These are phyloP conservation scores for Linnemannia elongata DNA, from an alignment of 192 early-diverging fungal genomes.

Conservation along the genomic window DNA sequence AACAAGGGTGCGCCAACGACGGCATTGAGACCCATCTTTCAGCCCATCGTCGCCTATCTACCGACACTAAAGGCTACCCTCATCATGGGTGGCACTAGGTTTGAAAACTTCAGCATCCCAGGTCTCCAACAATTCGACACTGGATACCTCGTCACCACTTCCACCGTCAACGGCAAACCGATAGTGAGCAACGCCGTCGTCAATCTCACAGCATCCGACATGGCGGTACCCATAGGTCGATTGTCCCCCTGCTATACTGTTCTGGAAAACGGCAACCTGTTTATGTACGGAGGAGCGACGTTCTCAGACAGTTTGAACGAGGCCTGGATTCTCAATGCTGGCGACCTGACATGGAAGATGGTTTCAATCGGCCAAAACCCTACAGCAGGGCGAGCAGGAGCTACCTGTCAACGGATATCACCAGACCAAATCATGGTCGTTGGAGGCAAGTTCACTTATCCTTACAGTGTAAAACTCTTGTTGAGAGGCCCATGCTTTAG, in stretches of 20 bases:
- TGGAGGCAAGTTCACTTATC: conserved; percentile 25
- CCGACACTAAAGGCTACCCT: conserved; percentile 14
- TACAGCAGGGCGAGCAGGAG: conserved; percentile 25
- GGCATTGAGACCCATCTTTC: background rate
- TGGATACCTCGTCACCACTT: conserved; percentile 32
- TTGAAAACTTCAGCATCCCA: background rate
- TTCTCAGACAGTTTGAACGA: conserved; percentile 14
- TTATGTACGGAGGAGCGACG: conserved; percentile 47
- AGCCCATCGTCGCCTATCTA: conserved; percentile 34
- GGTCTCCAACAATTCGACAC: background rate
- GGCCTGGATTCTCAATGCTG: conserved; percentile 24
- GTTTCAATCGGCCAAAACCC: background rate
- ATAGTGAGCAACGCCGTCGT: background rate
- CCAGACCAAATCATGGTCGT: conserved; percentile 34
- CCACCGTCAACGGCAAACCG: background rate
- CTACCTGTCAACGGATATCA: conserved; percentile 20
- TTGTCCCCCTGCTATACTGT: conserved; percentile 24
- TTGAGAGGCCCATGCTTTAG: background rate
- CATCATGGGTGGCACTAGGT: conserved; percentile 36
- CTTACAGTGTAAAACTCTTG: conserved; percentile 1
- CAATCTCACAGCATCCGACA: background rate
- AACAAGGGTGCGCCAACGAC: background rate
- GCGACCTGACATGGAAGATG: conserved; percentile 10
- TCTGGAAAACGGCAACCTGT: conserved; percentile 23
- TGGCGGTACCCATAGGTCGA: conserved; percentile 7